phyloP scores from a whole-genome alignment of 495 filamentous ascomycete genomes.

The Tuber brumale region DNA sequence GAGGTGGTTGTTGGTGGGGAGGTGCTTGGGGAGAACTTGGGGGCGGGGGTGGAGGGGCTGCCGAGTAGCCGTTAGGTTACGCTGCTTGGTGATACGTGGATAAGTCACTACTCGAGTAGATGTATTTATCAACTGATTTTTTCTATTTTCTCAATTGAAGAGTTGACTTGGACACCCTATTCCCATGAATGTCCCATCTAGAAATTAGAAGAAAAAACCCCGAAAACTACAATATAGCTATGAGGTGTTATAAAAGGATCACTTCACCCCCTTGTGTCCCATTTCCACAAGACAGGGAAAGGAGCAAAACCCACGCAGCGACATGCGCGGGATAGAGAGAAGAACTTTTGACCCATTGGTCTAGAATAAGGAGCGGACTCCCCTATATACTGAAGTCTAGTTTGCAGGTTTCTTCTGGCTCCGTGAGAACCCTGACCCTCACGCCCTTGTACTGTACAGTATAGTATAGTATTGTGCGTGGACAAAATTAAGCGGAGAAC shows the following conservation, averaged over 20 bases:
- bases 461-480: too few relatives aligned
- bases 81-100: background rate
- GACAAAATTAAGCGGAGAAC: too few relatives aligned
- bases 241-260: background rate
- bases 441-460: too few relatives aligned
- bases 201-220: background rate
- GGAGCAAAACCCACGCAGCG: too few relatives aligned
- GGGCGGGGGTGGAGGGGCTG: background rate
- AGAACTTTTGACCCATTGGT: too few relatives aligned
- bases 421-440: too few relatives aligned
- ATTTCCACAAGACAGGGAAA: background rate
- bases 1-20: conserved; percentile 46
- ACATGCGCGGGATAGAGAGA: too few relatives aligned
- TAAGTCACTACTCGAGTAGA: background rate
- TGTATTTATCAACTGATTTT: background rate
- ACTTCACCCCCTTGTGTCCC: background rate
- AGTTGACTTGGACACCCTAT: background rate
- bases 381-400: too few relatives aligned
- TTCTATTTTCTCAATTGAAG: background rate
- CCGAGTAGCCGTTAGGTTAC: background rate
- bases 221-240: background rate
- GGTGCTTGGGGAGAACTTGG: conserved; percentile 18
- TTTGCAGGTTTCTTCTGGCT: too few relatives aligned
- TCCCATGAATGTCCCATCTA: background rate
- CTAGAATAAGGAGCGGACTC: too few relatives aligned